Evolutionary conservation across 2,329 filamentous ascomycete genomes (phyloP).

Genomic region (Epicoccum nigrum): DNA sequence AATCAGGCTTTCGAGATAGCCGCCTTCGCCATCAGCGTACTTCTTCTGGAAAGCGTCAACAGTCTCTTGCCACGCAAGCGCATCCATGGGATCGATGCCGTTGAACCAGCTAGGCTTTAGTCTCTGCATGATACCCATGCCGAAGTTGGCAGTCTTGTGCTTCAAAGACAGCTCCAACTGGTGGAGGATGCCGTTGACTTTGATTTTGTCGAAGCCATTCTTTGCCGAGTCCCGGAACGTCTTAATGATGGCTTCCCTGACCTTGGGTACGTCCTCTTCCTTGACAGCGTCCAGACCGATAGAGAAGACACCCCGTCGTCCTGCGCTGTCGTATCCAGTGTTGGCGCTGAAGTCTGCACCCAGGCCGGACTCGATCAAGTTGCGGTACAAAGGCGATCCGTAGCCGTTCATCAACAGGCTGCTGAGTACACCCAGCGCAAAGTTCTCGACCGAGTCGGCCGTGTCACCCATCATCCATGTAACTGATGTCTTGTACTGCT

Average conservation of each 20-base stretch:
- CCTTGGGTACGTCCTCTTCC: constrained; percentile 75
- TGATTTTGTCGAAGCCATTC: constrained; percentile 84
- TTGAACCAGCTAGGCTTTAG: constrained; percentile 95
- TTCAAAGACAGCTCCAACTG: constrained; percentile 92
- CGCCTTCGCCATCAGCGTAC: constrained; percentile 74
- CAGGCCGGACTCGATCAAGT: constrained; percentile 85
- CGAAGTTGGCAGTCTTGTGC: constrained; percentile 96
- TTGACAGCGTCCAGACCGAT: constrained; percentile 90
- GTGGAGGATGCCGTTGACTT: constrained; percentile 92
- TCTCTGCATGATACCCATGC: constrained; percentile 86
- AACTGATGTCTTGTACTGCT: constrained; percentile 91
- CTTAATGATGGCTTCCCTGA: constrained; percentile 75
- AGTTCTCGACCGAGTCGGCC: constrained; percentile 82
- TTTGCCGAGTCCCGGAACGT: constrained; percentile 73
- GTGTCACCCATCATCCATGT: constrained; percentile 91
- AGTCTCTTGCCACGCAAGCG: constrained; percentile 89
- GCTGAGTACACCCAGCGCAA: constrained; percentile 81
- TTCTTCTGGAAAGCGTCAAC: constrained; percentile 80
- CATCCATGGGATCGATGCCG: constrained; percentile 88
- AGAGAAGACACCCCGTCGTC: constrained; percentile 81
- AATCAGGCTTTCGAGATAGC: constrained; percentile 82
- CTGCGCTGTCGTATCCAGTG: constrained; percentile 84
- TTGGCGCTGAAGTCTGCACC: constrained; percentile 96
- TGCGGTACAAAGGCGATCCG: constrained; percentile 88
- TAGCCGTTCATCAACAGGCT: constrained; percentile 91